These are phyloP conservation scores for Pulveroboletus sp. DNA, from an alignment of 768 basidiomycete genomes.

Conservation along the genomic window DNA sequence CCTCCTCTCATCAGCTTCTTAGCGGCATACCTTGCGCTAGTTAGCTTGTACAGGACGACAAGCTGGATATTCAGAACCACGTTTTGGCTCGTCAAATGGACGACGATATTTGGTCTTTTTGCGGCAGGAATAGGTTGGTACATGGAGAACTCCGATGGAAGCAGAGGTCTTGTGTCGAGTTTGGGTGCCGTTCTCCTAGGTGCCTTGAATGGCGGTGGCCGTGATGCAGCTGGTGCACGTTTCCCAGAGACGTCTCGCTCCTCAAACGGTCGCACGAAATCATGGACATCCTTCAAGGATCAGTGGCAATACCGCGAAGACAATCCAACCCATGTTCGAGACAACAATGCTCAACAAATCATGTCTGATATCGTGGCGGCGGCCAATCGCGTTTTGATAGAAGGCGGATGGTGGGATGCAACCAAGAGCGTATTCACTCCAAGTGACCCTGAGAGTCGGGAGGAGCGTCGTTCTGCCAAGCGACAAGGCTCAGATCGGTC, in stretches of 20 bases:
- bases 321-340: constrained; percentile 18
- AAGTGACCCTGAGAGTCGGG: constrained; percentile 3
- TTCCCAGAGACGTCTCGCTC: constrained; percentile 17
- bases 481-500: constrained; percentile 10
- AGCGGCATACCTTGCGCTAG: constrained; percentile 71
- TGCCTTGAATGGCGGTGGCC: constrained; percentile 38
- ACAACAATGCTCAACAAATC: constrained; percentile 43
- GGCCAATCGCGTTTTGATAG: constrained; percentile 29
- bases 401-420: constrained; percentile 39
- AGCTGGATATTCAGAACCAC: constrained; percentile 66
- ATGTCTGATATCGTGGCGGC: constrained; percentile 42
- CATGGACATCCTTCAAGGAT: constrained; percentile 66
- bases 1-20: constrained; percentile 75
- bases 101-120: constrained; percentile 51
- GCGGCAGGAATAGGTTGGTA: constrained; percentile 58
- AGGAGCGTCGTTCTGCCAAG: constrained; percentile 8
- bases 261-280: constrained; percentile 36
- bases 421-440: constrained; percentile 30
- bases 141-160: constrained; percentile 38
- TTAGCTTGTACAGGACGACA: constrained; percentile 77
- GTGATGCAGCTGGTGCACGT: constrained; percentile 28
- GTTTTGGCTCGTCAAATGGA: constrained; percentile 79
- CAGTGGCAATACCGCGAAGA: constrained; percentile 52
- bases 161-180: constrained; percentile 35
- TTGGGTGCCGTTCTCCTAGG: constrained; percentile 43